Conservation (phyloP, 106 monocot species). For the Allium sativum region DNA sequence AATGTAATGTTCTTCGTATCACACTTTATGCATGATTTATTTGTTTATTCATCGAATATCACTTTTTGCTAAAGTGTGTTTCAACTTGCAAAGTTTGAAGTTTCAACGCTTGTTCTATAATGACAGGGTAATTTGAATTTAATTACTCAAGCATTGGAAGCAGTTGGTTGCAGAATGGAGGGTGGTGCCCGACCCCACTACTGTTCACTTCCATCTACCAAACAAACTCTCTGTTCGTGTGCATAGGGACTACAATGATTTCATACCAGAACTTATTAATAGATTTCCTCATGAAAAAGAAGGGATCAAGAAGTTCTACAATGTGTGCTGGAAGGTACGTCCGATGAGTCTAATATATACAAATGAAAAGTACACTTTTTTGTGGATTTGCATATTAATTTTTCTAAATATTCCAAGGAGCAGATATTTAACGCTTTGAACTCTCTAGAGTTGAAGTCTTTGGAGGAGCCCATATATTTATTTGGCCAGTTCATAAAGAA, state of each 20-base stretch:
- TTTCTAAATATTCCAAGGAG: background rate
- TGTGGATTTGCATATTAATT: background rate
- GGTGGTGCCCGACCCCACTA: constrained; percentile 86
- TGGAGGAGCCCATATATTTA: constrained; percentile 95
- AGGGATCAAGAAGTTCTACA: constrained; percentile 75
- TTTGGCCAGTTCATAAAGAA: constrained; percentile 92
- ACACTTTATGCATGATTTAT: too few relatives aligned
- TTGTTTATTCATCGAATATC: too few relatives aligned
- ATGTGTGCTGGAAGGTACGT: constrained; percentile 87
- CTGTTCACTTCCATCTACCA: constrained; percentile 91
- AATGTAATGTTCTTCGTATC: too few relatives aligned
- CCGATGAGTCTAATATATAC: background rate
- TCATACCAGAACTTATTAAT: constrained; percentile 50
- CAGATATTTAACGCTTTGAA: constrained; percentile 92
- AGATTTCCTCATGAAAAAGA: constrained; percentile 87
- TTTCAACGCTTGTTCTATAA: too few relatives aligned
- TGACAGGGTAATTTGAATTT: constrained; percentile 87
- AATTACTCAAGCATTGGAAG: constrained; percentile 80
- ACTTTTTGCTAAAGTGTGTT: too few relatives aligned
- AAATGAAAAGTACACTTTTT: background rate
- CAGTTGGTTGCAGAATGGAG: constrained; percentile 73
- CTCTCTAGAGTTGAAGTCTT: constrained; percentile 86
- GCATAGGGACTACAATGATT: constrained; percentile 62
- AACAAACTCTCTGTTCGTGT: constrained; percentile 61
- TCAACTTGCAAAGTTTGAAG: too few relatives aligned